These are phyloP conservation scores for Sphaerosporella brunnea DNA, from an alignment of 495 filamentous ascomycete species.

Conservation along the genomic window DNA sequence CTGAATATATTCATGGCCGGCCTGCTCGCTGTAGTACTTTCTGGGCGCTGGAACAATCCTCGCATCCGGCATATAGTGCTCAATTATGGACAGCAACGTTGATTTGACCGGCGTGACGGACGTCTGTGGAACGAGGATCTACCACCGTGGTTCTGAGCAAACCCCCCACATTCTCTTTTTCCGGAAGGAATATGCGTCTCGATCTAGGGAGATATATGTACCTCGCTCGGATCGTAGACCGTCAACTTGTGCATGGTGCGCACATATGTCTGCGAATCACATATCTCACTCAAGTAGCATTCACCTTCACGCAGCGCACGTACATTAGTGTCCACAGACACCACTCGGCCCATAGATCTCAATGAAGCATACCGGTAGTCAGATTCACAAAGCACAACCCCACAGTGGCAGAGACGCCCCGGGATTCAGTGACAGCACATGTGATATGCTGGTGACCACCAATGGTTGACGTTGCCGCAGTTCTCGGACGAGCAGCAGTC, in stretches of 20 bases:
- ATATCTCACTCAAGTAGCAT: conserved; percentile 74
- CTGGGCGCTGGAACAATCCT: conserved; percentile 52
- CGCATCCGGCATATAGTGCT: conserved; percentile 44
- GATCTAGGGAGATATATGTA: no score
- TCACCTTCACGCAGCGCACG: conserved; percentile 29
- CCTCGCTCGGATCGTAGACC: conserved; percentile 55
- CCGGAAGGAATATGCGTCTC: not conserved
- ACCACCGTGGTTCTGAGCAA: conserved; percentile 1
- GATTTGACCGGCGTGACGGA: conserved; percentile 47
- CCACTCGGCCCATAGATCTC: no score
- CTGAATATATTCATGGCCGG: conserved; percentile 62
- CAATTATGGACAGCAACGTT: conserved; percentile 58
- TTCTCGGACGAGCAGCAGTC: conserved; percentile 38
- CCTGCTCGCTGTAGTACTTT: conserved; percentile 72
- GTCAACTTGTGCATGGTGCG: conserved; percentile 66
- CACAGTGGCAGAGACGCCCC: conserved; percentile 67
- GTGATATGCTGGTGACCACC: conserved; percentile 53
- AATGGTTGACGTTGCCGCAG: conserved; percentile 43
- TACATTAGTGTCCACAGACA: no score
- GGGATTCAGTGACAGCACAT: conserved; percentile 81
- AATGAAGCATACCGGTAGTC: conserved; percentile 37
- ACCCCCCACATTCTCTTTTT: not conserved
- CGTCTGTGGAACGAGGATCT: conserved; percentile 51
- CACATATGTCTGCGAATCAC: conserved; percentile 73
- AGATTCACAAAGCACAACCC: conserved; percentile 81